Evolutionary conservation across 140 eudicot genomes (phyloP).

Genomic region (Senecio squalidus): DNA sequence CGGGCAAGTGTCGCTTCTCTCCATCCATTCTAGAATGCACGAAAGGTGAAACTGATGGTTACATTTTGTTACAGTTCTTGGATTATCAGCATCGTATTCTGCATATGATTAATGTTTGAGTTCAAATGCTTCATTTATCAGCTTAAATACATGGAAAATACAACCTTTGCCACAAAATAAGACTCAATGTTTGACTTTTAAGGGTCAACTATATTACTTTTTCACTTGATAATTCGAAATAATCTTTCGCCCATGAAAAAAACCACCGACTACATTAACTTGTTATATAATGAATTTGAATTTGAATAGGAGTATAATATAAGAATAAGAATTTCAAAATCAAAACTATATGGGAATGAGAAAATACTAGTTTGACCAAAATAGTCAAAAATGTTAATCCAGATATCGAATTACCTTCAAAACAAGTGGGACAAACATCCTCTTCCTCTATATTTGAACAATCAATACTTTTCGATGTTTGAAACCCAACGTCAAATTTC

Average conservation of each 20-base stretch:
- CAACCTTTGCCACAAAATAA: not conserved
- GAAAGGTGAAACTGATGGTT: slow-evolving; percentile 87
- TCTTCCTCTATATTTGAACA: slow-evolving; percentile 49
- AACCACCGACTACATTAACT: not conserved
- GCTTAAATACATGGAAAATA: not conserved
- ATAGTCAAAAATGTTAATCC: slow-evolving; percentile 14
- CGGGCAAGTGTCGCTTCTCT: slow-evolving; percentile 84
- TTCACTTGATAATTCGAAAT: not conserved
- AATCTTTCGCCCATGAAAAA: not conserved
- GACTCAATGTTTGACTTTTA: slow-evolving; percentile 8
- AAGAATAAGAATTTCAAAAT: not conserved
- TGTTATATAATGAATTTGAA: not conserved
- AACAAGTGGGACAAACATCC: slow-evolving; percentile 82
- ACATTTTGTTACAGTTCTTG: slow-evolving; percentile 63
- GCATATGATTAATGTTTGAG: slow-evolving; percentile 16
- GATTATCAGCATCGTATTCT: slow-evolving; percentile 77
- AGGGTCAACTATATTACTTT: slow-evolving; percentile 9
- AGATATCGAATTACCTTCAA: slow-evolving; percentile 59
- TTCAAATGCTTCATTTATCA: not conserved
- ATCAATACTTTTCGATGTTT: slow-evolving; percentile 18
- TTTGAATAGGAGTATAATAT: not conserved
- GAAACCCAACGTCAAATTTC: slow-evolving; percentile 41
- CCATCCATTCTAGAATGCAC: slow-evolving; percentile 95
- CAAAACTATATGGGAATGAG: no score
- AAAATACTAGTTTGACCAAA: not conserved